Evolutionary conservation across 1,284 basidiomycete genomes (phyloP), one percentile per base, ranked within the genome.

Genomic region (Ustilago bromivora): DNA sequence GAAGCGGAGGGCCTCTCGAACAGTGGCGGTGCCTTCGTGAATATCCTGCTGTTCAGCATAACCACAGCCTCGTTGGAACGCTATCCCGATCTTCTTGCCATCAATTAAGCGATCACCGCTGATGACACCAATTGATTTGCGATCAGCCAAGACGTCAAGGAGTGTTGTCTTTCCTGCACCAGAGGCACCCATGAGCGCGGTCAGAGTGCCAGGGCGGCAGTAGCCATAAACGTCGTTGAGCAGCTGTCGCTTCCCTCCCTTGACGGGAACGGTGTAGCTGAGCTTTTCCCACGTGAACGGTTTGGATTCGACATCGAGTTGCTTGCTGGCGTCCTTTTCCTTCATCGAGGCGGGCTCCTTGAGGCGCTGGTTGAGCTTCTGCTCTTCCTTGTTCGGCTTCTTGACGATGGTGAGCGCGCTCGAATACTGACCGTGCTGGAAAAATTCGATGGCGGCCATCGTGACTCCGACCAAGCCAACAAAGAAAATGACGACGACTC

Each of bases 1-100:
- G 88, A 96, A 95, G 23, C 90, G 87, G 0, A 97, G 87, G 0
- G 94, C 93, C 83, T 97, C 94, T 32, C 93, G 90, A 7, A 96
- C 94, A 7, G 92, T 90, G 5, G 93, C 90, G 10, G 92, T 94
- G 71, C 90, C 92, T 86, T 94, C 93, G 85, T 96, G 94, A 38
- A 85, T 78, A 81, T 96, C 94, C 90, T 92, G 92, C 87, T 95
- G 94, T 82, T 94, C 92, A 41, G 92, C 93, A 60, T 82, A 84
- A 47, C 88, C 90, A 46, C 89, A 90, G 46, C 88, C 88, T 65
- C 90, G 87, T 81, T 92, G 91, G 89, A 95, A 96, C 75, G 93
- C 92, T 11, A 87, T 77, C 1, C 92, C 92, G 41, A 93, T 89
- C 7, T 88, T 87, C 54, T 90, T 89, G 0, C 94, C 94, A 73